Evolutionary conservation across 2,329 filamentous ascomycete genomes (phyloP).

Genomic region (Escovopsis sp.): DNA sequence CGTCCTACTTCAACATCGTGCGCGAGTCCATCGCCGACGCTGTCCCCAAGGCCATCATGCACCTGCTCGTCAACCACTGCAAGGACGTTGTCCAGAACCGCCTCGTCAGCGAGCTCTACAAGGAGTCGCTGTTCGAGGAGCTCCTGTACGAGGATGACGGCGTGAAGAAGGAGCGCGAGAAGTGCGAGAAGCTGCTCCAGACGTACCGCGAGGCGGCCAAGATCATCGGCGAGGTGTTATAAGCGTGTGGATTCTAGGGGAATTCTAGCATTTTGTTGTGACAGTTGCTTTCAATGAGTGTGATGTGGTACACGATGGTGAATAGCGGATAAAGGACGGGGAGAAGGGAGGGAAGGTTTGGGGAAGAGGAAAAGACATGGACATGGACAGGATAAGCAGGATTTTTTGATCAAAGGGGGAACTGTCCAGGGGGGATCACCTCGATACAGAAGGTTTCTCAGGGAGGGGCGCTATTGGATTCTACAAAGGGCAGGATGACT

Average conservation of each 20-base stretch:
- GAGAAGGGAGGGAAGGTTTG: conserved; percentile 2
- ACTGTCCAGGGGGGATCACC: too few relatives aligned
- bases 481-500: too few relatives aligned
- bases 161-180: conserved; percentile 94
- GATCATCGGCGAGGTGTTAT: conserved; percentile 93
- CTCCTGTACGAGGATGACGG: conserved; percentile 93
- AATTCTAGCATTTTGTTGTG: too few relatives aligned
- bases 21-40: conserved; percentile 97
- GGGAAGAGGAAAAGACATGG: too few relatives aligned
- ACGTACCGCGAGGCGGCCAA: conserved; percentile 97
- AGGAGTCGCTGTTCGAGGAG: conserved; percentile 78
- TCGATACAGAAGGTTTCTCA: too few relatives aligned
- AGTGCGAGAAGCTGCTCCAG: conserved; percentile 88
- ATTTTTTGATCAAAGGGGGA: too few relatives aligned
- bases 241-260: too few relatives aligned
- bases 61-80: conserved; percentile 93
- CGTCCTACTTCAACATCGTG: conserved; percentile 98
- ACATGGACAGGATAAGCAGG: too few relatives aligned
- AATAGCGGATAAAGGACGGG: too few relatives aligned
- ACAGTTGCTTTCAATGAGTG: too few relatives aligned
- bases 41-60: conserved; percentile 98
- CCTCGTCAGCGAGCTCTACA: conserved; percentile 89
- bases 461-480: too few relatives aligned
- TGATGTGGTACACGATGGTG: too few relatives aligned
- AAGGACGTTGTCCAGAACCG: conserved; percentile 97